phyloP scores from a whole-genome alignment of 2,329 filamentous ascomycete genomes.

The Domatiomyces catenatus region DNA sequence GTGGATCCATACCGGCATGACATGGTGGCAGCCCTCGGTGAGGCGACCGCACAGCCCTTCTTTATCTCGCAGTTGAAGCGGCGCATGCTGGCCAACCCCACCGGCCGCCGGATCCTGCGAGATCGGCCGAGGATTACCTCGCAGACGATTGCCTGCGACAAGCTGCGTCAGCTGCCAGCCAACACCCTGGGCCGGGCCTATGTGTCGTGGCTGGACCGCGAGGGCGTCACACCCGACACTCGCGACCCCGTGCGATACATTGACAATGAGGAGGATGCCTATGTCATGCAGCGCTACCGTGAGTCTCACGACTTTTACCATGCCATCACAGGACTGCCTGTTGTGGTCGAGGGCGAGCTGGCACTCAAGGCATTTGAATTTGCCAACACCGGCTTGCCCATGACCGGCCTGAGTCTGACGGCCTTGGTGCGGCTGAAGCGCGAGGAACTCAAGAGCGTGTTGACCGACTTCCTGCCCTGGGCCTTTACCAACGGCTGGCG shows the following conservation, averaged over 20 bases:
- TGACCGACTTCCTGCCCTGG: conserved; percentile 69
- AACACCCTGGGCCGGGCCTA: conserved; percentile 71
- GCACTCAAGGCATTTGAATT: conserved; percentile 98
- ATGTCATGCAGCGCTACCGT: conserved; percentile 95
- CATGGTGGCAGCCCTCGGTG: conserved; percentile 84
- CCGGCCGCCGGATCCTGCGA: conserved; percentile 78
- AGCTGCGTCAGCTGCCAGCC: conserved; percentile 55
- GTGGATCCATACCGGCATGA: conserved; percentile 69
- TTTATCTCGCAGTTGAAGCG: conserved; percentile 85
- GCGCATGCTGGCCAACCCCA: conserved; percentile 72
- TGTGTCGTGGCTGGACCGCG: conserved; percentile 78
- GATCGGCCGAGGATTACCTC: conserved; percentile 81
- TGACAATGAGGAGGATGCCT: conserved; percentile 87
- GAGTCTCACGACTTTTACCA: conserved; percentile 98
- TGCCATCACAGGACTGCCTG: conserved; percentile 75
- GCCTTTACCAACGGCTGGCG: conserved; percentile 67
- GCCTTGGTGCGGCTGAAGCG: conserved; percentile 51
- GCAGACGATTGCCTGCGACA: conserved; percentile 47
- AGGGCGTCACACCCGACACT: conserved; percentile 86
- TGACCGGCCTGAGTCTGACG: conserved; percentile 78
- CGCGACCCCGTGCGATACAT: conserved; percentile 72
- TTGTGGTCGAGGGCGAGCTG: conserved; percentile 88
- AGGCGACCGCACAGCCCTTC: conserved; percentile 85
- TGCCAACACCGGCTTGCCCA: conserved; percentile 80
- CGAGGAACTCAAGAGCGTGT: conserved; percentile 52